A percentile compares a stretch with the other conserved stretches of the same genome.
Conservation (phyloP, 257 asterid genomes). For the Nicotiana obtusifolia region DNA sequence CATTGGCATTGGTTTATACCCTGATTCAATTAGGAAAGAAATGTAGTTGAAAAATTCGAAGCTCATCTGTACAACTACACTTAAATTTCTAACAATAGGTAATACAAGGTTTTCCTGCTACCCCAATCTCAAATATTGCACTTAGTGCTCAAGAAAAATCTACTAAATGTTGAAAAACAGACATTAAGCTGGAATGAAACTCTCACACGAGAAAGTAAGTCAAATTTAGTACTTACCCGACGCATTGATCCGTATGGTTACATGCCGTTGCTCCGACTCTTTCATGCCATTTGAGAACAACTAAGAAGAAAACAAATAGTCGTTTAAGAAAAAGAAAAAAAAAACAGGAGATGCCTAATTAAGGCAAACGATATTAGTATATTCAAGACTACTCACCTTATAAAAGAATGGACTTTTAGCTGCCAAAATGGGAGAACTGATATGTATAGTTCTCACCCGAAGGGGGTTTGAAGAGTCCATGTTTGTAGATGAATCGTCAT, state of each 20-base stretch:
- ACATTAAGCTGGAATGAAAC: neutral
- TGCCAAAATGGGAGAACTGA: slow-evolving; percentile 89
- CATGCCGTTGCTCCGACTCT: slow-evolving; percentile 54
- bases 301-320: slow-evolving; percentile 25
- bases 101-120: neutral
- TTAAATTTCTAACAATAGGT: neutral
- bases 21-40: neutral
- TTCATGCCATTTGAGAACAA: slow-evolving; percentile 68
- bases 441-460: slow-evolving; percentile 52
- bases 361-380: neutral
- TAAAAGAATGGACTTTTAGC: slow-evolving; percentile 76
- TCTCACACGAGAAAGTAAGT: neutral
- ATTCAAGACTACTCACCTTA: slow-evolving; percentile 36
- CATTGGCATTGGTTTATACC: neutral
- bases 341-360: neutral
- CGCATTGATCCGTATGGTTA: slow-evolving; percentile 53
- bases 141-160: neutral
- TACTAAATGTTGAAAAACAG: neutral
- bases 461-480: slow-evolving; percentile 32
- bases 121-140: neutral
- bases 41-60: neutral
- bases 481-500: slow-evolving; percentile 29
- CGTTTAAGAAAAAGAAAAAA: neutral
- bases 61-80: neutral
- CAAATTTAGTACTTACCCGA: slow-evolving; percentile 45